These are phyloP conservation scores for Aspergillus biplanus DNA, from an alignment of 495 filamentous ascomycete species.

Conservation along the genomic window DNA sequence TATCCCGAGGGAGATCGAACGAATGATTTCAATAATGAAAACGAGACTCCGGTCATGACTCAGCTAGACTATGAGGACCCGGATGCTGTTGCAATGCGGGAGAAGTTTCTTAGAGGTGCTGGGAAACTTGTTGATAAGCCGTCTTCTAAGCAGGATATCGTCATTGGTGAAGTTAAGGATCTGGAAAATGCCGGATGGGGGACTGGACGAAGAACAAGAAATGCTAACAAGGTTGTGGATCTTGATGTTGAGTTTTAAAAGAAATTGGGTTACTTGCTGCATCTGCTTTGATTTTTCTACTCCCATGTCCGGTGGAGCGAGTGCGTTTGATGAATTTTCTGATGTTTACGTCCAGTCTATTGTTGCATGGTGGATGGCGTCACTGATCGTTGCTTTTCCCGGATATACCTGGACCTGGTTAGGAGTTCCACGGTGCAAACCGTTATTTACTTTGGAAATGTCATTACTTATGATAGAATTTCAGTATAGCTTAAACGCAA, in stretches of 20 bases:
- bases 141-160: constrained; percentile 24
- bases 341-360: neutral
- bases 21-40: constrained; percentile 25
- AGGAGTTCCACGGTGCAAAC: neutral
- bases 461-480: too few species aligned
- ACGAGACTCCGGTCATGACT: constrained; percentile 50
- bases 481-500: too few species aligned
- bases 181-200: constrained; percentile 43
- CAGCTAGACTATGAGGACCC: constrained; percentile 59
- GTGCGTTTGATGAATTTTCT: neutral
- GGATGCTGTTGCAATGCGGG: constrained; percentile 53
- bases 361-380: neutral
- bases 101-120: constrained; percentile 48
- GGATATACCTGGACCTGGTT: neutral
- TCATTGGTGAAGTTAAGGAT: constrained; percentile 38
- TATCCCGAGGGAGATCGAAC: constrained; percentile 31
- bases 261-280: neutral
- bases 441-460: too few species aligned
- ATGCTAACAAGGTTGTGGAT: constrained; percentile 30
- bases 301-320: neutral
- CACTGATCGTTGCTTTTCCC: neutral
- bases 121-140: constrained; percentile 42
- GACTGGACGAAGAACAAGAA: constrained; percentile 45
- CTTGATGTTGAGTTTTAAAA: constrained; percentile 29
- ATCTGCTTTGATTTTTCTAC: neutral